Base-by-base conservation (phyloP, 2,329 filamentous ascomycete genomes). In the Trichoderma sp. region DNA sequence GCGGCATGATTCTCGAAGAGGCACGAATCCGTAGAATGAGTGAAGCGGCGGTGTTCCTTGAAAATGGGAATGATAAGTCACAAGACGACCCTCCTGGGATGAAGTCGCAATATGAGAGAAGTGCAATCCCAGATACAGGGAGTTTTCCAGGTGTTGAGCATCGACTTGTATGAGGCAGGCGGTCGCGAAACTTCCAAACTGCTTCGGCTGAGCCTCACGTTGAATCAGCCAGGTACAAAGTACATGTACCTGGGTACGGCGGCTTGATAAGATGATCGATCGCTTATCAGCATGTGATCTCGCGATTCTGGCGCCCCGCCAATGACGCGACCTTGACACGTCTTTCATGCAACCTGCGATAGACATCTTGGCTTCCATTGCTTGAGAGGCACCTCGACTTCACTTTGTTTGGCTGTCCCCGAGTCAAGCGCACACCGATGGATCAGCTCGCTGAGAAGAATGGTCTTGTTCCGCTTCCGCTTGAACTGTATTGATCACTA, bases 401-500 rank as follows among this genome's bases (percentile, higher is more conserved):
- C 45, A 15, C 39, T 12, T 14, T 45, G 4, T 34, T 26, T 24
- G 41, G 15, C 10, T 34, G 6, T 45, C 19, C 7, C n/a, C 56
- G 21, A 39, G 43, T 54, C 39, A 9, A 54, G 51, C 26, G 24
- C 41, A 62, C 3, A 44, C 63, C 5, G 43, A 72, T 72, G 70
- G 71, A 68, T 61, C n/a, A 24, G 21, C 50, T 17, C 54, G 44
- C 60, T 51, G 61, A 60, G 63, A 68, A 75, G 68, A 41, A 79
- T 78, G 77, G 89, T 92, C 73, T 82, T 86, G 71, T 98, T 99
- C 79, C 90, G 91, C 71, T 88, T 99, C 75, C 90, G 93, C 72
- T 82, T 99, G 74, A 97, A 99, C 76, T 97, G 92, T 80, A 89
- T 99, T 79, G 95, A 99, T 78, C 89, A 95, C 76, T 99, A 98